These are phyloP conservation scores for Xylaria sp. DNA, from an alignment of 2,329 filamentous ascomycete genomes.

Conservation along the genomic window DNA sequence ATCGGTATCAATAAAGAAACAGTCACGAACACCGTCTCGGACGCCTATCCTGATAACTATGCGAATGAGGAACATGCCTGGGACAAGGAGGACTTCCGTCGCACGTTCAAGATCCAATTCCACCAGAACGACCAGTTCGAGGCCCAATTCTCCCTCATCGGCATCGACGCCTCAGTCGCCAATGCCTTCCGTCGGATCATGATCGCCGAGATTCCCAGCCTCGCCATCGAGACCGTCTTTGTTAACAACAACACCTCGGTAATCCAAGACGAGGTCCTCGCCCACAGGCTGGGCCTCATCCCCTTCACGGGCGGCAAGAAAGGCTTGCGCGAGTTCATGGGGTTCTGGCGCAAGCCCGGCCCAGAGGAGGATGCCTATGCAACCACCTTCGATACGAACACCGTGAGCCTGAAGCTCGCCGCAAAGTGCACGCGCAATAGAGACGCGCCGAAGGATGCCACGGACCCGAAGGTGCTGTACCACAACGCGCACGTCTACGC, in stretches of 20 bases:
- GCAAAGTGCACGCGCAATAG: constrained; percentile 83
- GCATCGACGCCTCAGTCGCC: constrained; percentile 90
- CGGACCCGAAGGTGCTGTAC: constrained; percentile 86
- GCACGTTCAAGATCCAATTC: constrained; percentile 79
- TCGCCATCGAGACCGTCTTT: constrained; percentile 94
- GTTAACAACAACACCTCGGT: constrained; percentile 97
- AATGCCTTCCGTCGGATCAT: constrained; percentile 98
- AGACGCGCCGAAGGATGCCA: constrained; percentile 75
- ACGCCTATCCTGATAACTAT: constrained; percentile 91
- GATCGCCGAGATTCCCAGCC: constrained; percentile 90
- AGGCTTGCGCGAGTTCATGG: constrained; percentile 80
- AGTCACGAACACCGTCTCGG: constrained; percentile 87
- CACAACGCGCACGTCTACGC: constrained; percentile 86
- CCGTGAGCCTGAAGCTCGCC: constrained; percentile 79
- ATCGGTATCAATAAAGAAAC: constrained; percentile 91
- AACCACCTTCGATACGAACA: constrained; percentile 82
- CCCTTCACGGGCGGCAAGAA: constrained; percentile 83
- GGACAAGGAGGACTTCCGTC: constrained; percentile 76
- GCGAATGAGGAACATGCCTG: constrained; percentile 88
- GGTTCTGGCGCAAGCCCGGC: constrained; percentile 79
- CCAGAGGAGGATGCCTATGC: constrained; percentile 70
- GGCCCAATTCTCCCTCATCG: constrained; percentile 88
- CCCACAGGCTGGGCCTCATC: constrained; percentile 88
- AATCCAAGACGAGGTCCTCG: constrained; percentile 96
- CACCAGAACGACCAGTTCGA: constrained; percentile 83